These are phyloP conservation scores for Ophiocytium majus DNA, from an alignment of 352 stramenopile genomes.

Conservation along the genomic window DNA sequence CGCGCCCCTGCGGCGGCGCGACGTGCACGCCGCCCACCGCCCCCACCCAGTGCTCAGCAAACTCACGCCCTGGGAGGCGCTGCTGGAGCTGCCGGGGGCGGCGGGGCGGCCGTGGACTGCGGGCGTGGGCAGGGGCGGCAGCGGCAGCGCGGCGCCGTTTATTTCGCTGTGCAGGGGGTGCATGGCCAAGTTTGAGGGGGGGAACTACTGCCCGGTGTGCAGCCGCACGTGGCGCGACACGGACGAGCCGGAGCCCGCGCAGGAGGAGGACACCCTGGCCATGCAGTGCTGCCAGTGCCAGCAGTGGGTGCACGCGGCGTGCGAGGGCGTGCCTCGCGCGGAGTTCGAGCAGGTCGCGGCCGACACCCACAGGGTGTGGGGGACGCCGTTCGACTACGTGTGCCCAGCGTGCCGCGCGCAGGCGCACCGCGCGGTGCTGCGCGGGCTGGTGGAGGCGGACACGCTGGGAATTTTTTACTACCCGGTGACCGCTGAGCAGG, in stretches of 20 bases:
- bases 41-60: neutral
- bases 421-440: neutral
- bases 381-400: neutral
- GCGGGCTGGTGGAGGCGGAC: neutral
- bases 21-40: neutral
- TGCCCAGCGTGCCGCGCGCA: neutral
- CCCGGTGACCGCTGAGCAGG: neutral
- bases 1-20: neutral
- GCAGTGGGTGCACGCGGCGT: constrained; percentile 54
- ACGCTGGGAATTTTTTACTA: neutral
- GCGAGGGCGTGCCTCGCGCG: constrained; percentile 38
- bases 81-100: constrained; percentile 5
- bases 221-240: constrained; percentile 27
- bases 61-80: neutral
- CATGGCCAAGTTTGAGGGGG: constrained; percentile 26
- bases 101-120: neutral
- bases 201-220: constrained; percentile 49
- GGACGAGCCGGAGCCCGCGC: constrained; percentile 13
- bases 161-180: constrained; percentile 35
- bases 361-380: constrained; percentile 30
- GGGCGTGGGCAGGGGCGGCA: neutral
- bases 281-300: constrained; percentile 47
- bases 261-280: neutral
- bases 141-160: neutral
- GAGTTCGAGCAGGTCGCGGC: constrained; percentile 23